Evolutionary conservation across 1,284 basidiomycete genomes (phyloP).

Genomic region (Leccinum ponderosum): DNA sequence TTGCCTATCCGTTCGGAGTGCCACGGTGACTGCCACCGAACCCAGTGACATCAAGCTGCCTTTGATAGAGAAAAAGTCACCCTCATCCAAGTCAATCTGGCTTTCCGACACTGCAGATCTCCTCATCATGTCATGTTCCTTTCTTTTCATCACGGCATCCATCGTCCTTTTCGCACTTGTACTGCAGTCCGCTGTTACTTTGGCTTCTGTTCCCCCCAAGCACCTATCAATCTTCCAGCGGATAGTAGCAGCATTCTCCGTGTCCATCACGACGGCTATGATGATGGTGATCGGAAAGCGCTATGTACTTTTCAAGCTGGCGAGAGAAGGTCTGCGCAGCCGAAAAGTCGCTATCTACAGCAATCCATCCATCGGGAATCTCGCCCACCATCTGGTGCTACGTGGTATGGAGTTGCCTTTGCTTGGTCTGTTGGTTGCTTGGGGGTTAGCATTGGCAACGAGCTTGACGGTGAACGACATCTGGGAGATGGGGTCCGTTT

Average conservation of each 20-base stretch:
- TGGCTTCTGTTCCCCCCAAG: neutral
- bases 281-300: constrained; percentile 15
- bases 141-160: constrained; percentile 7
- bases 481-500: constrained; percentile 5
- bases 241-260: constrained; percentile 9
- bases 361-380: constrained; percentile 10
- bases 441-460: constrained; percentile 14
- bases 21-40: neutral
- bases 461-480: constrained; percentile 15
- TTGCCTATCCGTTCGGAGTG: neutral
- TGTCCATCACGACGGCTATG: constrained; percentile 14
- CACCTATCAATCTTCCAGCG: constrained; percentile 12
- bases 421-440: constrained; percentile 11
- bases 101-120: constrained; percentile 6
- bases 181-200: neutral
- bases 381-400: constrained; percentile 3
- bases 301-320: constrained; percentile 22
- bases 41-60: neutral
- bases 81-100: neutral
- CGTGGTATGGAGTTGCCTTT: constrained; percentile 11
- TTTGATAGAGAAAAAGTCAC: neutral
- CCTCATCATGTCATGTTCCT: constrained; percentile 9
- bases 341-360: constrained; percentile 13
- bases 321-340: constrained; percentile 12
- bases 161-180: constrained; percentile 7